Conservation (phyloP, 257 asterid genomes). For the Nicotiana noctiflora region DNA sequence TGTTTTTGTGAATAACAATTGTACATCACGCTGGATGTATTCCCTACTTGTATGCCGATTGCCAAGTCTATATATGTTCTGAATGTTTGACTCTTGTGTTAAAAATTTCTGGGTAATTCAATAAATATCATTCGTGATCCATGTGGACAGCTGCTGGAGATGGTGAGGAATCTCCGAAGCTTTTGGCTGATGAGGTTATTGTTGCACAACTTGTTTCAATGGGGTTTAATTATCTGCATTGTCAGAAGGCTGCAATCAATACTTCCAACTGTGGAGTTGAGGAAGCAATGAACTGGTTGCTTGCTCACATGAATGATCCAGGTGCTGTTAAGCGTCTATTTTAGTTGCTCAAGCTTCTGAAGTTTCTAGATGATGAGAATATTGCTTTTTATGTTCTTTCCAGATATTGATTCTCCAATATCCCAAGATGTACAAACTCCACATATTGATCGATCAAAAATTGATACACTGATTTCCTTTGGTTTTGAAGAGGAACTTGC, state of each 20-base stretch:
- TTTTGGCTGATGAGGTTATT: conserved; percentile 51
- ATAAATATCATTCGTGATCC: conserved; percentile 9
- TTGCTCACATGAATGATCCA: conserved; percentile 80
- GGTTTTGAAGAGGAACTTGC: conserved; percentile 88
- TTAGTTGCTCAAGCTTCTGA: conserved; percentile 1
- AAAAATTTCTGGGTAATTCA: background rate
- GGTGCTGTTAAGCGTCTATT: conserved; percentile 32
- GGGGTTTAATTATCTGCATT: conserved; percentile 81
- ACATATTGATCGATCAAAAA: conserved; percentile 58
- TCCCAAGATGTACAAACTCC: conserved; percentile 30
- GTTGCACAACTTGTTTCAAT: conserved; percentile 74
- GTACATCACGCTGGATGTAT: too few species aligned
- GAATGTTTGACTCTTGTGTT: too few species aligned
- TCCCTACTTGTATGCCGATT: background rate
- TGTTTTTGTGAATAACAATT: too few species aligned
- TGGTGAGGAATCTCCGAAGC: conserved; percentile 18
- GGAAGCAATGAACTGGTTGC: conserved; percentile 86
- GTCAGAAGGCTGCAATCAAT: conserved; percentile 88
- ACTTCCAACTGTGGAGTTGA: conserved; percentile 78
- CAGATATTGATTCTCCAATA: conserved; percentile 77
- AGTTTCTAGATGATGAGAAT: conserved; percentile 3
- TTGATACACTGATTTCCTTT: conserved; percentile 68
- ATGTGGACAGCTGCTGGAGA: conserved; percentile 40
- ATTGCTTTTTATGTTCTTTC: conserved; percentile 9
- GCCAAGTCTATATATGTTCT: too few species aligned